phyloP scores from a whole-genome alignment of 495 filamentous ascomycete genomes.

The Lophium mytilinum region DNA sequence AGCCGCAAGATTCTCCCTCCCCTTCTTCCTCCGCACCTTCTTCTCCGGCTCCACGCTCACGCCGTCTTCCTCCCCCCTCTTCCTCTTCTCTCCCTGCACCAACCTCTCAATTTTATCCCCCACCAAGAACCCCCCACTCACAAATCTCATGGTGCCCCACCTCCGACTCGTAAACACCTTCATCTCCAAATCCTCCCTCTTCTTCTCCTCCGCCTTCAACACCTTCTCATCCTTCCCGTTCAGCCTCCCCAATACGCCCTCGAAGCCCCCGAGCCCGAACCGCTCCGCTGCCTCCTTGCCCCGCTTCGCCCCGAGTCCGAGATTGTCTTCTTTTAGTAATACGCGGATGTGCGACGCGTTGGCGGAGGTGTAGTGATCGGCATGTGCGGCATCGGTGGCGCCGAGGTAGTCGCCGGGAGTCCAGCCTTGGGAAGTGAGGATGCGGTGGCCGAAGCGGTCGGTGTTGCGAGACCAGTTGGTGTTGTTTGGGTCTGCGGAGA shows the following conservation, averaged over 20 bases:
- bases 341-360: conserved; percentile 74
- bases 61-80: conserved; percentile 2
- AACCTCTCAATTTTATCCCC: conserved; percentile 49
- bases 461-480: conserved; percentile 81
- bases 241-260: conserved; percentile 73
- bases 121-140: conserved; percentile 68
- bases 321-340: conserved; percentile 75
- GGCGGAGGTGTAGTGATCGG: conserved; percentile 63
- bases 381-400: conserved; percentile 60
- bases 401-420: conserved; percentile 74
- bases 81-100: conserved; percentile 21
- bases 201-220: conserved; percentile 55
- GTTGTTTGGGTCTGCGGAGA: conserved; percentile 88
- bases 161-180: conserved; percentile 60
- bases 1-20: conserved; percentile 15
- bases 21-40: conserved; percentile 31
- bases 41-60: conserved; percentile 23
- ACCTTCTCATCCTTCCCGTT: conserved; percentile 75
- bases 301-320: conserved; percentile 74
- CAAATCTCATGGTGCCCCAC: conserved; percentile 69
- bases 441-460: conserved; percentile 72
- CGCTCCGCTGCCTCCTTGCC: conserved; percentile 58
- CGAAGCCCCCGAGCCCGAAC: conserved; percentile 74
- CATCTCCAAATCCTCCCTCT: conserved; percentile 53
- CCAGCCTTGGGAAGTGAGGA: conserved; percentile 85